Evolutionary conservation across 495 filamentous ascomycete species (phyloP).

Genomic region (Daldinia caldariorum): DNA sequence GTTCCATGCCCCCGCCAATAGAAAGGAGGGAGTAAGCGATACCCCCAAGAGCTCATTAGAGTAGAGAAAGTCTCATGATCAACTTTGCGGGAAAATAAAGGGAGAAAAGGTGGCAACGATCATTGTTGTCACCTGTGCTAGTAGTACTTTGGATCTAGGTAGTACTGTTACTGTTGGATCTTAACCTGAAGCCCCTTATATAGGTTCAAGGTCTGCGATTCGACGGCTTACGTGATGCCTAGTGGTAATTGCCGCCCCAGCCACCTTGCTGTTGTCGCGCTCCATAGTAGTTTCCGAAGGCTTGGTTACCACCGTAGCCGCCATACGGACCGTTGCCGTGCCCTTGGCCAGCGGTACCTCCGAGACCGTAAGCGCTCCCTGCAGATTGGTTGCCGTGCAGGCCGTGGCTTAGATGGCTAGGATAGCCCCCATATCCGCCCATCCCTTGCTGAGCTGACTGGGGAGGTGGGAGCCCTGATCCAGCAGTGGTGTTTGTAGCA

Average conservation of each 20-base stretch:
- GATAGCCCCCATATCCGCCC: constrained; percentile 77
- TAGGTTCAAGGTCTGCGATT: constrained; percentile 18
- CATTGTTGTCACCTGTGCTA: constrained; percentile 9
- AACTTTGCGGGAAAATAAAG: constrained; percentile 2
- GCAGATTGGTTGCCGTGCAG: constrained; percentile 69
- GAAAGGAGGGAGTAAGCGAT: constrained; percentile 43
- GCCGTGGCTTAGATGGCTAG: constrained; percentile 72
- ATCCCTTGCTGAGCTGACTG: constrained; percentile 72
- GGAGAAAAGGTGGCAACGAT: constrained; percentile 9
- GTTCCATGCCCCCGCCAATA: constrained; percentile 44
- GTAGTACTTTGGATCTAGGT: constrained; percentile 4
- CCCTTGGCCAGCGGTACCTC: constrained; percentile 69
- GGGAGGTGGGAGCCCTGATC: constrained; percentile 75
- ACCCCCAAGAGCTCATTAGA: constrained; percentile 44
- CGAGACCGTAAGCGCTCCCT: constrained; percentile 75
- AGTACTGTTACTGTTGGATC: constrained; percentile 9
- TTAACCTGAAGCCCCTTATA: constrained; percentile 8
- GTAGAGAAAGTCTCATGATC: constrained; percentile 35
- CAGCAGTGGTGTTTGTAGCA: constrained; percentile 77
- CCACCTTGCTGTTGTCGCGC: constrained; percentile 60
- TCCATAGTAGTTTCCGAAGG: constrained; percentile 64
- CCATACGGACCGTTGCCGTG: constrained; percentile 63
- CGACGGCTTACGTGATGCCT: constrained; percentile 40
- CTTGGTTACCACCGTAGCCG: constrained; percentile 66
- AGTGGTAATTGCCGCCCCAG: constrained; percentile 79